A percentile compares a stretch with the other conserved stretches of the same genome.
phyloP scores from a whole-genome alignment of 139 green algal genomes.

The Medakamo hakoo region DNA sequence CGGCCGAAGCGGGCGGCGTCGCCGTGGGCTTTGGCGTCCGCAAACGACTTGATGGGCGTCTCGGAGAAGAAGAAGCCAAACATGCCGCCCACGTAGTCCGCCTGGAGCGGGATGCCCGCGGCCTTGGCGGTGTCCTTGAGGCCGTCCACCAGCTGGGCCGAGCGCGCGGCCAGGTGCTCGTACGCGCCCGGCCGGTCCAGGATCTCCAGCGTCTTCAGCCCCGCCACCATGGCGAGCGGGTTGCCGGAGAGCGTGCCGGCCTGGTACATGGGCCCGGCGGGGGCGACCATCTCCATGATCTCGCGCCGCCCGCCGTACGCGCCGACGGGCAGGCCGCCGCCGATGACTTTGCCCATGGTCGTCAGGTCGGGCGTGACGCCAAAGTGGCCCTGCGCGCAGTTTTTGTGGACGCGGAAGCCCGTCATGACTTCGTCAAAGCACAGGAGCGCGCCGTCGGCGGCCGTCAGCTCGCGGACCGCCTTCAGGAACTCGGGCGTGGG shows the following conservation, averaged over 20 bases:
- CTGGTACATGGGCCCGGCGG: conserved; percentile 94
- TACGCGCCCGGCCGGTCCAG: conserved; percentile 75
- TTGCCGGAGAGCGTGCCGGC: conserved; percentile 93
- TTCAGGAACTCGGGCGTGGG: conserved; percentile 83
- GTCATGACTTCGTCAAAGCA: conserved; percentile 99
- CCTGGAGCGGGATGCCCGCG: conserved; percentile 73
- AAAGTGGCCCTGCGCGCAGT: conserved; percentile 81
- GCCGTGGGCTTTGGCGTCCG: conserved; percentile 61
- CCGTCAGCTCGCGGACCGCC: conserved; percentile 66
- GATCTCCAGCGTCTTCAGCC: conserved; percentile 98
- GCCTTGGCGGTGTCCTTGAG: conserved; percentile 70
- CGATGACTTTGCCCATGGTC: conserved; percentile 99
- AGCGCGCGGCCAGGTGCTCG: conserved; percentile 83
- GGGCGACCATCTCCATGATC: conserved; percentile 97
- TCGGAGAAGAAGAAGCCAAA: conserved; percentile 99
- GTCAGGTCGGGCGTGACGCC: conserved; percentile 94
- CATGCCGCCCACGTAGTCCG: conserved; percentile 89
- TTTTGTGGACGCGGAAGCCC: conserved; percentile 78
- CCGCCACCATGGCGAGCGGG: conserved; percentile 93
- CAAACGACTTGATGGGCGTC: conserved; percentile 72
- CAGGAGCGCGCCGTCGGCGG: conserved; percentile 75
- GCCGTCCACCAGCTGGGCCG: conserved; percentile 73
- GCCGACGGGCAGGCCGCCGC: conserved; percentile 89
- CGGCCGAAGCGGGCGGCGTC: conserved; percentile 91
- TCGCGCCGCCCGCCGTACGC: conserved; percentile 87